Base-by-base conservation (phyloP, 345 rosid species). In the Acer campestre region DNA sequence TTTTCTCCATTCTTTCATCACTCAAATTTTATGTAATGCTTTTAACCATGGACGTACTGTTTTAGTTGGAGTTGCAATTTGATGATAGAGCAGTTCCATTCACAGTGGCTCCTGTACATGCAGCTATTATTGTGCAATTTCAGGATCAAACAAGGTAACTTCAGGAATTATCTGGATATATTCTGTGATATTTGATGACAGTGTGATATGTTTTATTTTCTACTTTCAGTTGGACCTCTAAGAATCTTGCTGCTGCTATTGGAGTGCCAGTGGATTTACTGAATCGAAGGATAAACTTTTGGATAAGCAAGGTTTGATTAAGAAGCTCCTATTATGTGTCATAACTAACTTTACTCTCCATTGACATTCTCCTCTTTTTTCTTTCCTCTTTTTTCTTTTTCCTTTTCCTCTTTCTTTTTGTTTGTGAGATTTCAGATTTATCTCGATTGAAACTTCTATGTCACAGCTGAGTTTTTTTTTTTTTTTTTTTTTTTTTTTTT, bases 91-190 rank as follows among this genome's bases (percentile, higher is more conserved):
- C 83, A 61, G 80, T 91, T 84, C 93, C 90, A 82, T 94, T 94
- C 74, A 87, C 86, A 2, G 99, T 96, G 38, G 82, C 93, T 77
- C 99, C 99, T 17, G 72, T 92, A 68, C 99, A 91, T 83, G 99
- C 98, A 20, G 93, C 92, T 71, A 90, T 96, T 61, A 89, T 96
- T 75, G 89, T 96, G 98, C 98, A 92, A 70, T 96, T 96, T 86
- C 97, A 94, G 84, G 97, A 94, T 71, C 92, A 87, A 83, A 87
- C 84, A 82, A 92, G 95, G 98, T 90, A 82, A 72, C 55, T 55
- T 73, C 38, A 10, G 71, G 79, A 80, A 67, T 27, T 29, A 64
- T 65, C 73, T 68, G 51, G 53, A 46, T 68, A 49, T 20, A 59
- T 5, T 64, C 58, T 61, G 14, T 76, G 27, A 35, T 44, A 67